These are phyloP conservation scores for Taphrina wiesneri DNA, from an alignment of 1,139 yeast species.

Conservation along the genomic window DNA sequence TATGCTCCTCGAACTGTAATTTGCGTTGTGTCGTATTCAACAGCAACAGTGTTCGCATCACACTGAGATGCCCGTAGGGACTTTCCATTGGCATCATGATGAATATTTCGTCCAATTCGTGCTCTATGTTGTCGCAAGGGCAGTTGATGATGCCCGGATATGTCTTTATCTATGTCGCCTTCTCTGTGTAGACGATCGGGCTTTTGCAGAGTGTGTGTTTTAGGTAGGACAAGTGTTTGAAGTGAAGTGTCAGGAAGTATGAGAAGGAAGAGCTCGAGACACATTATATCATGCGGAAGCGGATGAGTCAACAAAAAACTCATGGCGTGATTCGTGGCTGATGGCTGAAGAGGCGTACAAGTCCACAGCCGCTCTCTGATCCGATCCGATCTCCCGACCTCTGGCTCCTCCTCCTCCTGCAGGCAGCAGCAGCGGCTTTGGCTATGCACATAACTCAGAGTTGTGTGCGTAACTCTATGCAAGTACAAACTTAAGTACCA, in stretches of 20 bases:
- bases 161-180: too few relatives aligned
- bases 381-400: constrained; percentile 1
- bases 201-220: too few relatives aligned
- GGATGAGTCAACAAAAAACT: constrained; percentile 5
- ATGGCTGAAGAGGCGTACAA: background rate
- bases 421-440: too few relatives aligned
- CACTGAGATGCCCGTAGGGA: background rate
- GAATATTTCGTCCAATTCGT: background rate
- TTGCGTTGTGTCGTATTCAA: constrained; percentile 24
- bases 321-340: constrained; percentile 7
- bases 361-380: background rate
- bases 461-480: too few relatives aligned
- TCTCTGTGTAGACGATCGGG: too few relatives aligned
- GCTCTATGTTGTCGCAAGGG: too few relatives aligned
- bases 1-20: constrained; percentile 16
- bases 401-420: too few relatives aligned
- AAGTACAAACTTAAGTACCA: too few relatives aligned
- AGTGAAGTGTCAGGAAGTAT: background rate
- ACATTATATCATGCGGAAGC: constrained; percentile 8
- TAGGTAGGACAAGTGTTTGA: background rate
- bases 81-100: background rate
- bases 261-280: background rate
- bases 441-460: too few relatives aligned
- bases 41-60: constrained; percentile 23
- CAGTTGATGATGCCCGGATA: too few relatives aligned